These are phyloP conservation scores for Brettanomyces nanus DNA, from an alignment of 805 yeast genomes.

Conservation along the genomic window DNA sequence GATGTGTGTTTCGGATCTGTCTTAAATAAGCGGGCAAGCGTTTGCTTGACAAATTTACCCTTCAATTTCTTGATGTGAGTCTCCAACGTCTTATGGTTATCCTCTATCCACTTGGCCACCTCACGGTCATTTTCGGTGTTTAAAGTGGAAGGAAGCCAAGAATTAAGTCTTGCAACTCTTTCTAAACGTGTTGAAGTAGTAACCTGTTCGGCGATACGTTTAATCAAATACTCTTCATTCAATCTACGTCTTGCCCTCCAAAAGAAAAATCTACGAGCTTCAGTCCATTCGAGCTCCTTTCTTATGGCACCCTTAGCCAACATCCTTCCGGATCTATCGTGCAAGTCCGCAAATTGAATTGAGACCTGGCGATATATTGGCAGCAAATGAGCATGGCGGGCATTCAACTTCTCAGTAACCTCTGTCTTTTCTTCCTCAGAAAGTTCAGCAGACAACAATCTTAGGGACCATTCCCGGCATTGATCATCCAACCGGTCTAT, in stretches of 20 bases:
- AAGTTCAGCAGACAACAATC: slow-evolving; percentile 45
- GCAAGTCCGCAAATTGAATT: slow-evolving; percentile 95
- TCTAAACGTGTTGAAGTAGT: slow-evolving; percentile 62
- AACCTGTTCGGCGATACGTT: slow-evolving; percentile 59
- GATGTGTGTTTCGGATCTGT: slow-evolving; percentile 44
- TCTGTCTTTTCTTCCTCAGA: slow-evolving; percentile 59
- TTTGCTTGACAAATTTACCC: slow-evolving; percentile 57
- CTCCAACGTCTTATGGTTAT: slow-evolving; percentile 57
- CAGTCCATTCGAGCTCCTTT: slow-evolving; percentile 75
- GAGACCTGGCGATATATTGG: slow-evolving; percentile 91
- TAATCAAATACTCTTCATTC: slow-evolving; percentile 82
- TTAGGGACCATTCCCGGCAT: slow-evolving; percentile 59
- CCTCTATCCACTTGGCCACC: slow-evolving; percentile 82
- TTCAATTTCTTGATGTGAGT: slow-evolving; percentile 54
- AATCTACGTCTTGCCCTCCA: slow-evolving; percentile 97
- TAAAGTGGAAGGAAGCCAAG: slow-evolving; percentile 72
- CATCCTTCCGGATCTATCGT: slow-evolving; percentile 97
- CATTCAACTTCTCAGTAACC: slow-evolving; percentile 56
- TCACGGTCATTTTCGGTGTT: slow-evolving; percentile 66
- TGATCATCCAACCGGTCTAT: slow-evolving; percentile 83
- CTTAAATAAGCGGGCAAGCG: slow-evolving; percentile 51
- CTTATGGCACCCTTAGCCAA: slow-evolving; percentile 86
- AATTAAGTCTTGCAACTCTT: slow-evolving; percentile 76
- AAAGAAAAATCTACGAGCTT: slow-evolving; percentile 94
- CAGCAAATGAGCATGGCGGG: slow-evolving; percentile 69